phyloP scores from a whole-genome alignment of 2,329 filamentous ascomycete species.

The Ceratocystis alfenasii region DNA sequence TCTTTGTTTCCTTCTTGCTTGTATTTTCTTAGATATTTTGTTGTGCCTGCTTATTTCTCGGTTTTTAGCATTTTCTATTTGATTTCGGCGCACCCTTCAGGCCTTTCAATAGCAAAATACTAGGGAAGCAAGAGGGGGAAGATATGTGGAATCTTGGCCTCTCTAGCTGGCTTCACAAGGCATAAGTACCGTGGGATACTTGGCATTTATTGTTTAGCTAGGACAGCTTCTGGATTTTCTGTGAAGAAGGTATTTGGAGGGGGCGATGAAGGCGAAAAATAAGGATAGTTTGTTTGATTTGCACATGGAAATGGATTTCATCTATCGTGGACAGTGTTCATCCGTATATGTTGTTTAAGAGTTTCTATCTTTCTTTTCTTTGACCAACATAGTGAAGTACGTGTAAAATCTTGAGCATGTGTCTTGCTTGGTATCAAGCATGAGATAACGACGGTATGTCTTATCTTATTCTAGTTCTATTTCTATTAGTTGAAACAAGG shows the following conservation, averaged over 20 bases:
- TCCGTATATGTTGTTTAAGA: not conserved
- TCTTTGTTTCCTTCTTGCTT: constrained; percentile 12
- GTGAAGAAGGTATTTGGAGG: not conserved
- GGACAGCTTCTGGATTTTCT: constrained; percentile 1
- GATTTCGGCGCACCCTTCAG: not conserved
- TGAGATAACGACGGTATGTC: not conserved
- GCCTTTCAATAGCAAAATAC: not conserved
- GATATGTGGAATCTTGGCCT: constrained; percentile 21
- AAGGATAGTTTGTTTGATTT: constrained; percentile 8
- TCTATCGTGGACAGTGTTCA: constrained; percentile 19
- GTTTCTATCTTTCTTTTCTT: not conserved
- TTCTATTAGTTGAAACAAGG: not conserved
- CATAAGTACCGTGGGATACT: constrained; percentile 22
- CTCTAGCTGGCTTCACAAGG: not conserved
- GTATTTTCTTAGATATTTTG: constrained; percentile 4
- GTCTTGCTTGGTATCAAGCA: not conserved
- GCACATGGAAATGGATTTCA: constrained; percentile 13
- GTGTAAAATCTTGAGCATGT: not conserved
- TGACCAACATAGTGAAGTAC: not conserved
- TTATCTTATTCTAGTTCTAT: not conserved
- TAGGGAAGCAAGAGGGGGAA: not conserved
- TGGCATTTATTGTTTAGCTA: not conserved
- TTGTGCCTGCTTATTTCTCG: not conserved
- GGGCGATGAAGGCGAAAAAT: not conserved
- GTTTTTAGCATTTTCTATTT: not conserved